Evolutionary conservation across 805 yeast genomes (phyloP), one percentile per base, ranked within the genome.

Genomic region (Candida hungchunana): DNA sequence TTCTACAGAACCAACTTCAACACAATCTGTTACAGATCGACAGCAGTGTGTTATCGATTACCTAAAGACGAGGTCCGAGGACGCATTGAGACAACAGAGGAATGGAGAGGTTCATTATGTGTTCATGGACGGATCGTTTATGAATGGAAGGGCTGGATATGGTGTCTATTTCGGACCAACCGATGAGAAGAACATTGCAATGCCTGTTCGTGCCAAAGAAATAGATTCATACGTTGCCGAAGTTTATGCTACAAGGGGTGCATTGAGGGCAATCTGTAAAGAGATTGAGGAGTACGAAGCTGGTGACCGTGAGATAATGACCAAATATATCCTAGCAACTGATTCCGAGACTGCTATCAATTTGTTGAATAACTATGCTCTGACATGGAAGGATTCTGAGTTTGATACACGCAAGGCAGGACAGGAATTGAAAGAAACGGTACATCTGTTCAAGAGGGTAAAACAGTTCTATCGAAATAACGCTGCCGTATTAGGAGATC

Each of bases 181-280:
- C 23, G 82, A 79, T 48, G 40, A 66, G 2, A 57, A 82, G 29
- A 83, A 82, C 53, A 60, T 66, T 8, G 64, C 80, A 0, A 75
- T 66, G 5, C 74, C 80, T 0, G 62, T 86, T 18, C 67, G 64
- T 2, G 56, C 54, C 3, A 12, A 18, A 3, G 51, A 50, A 4
- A 87, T 79, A 22, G 85, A 95, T 1, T 88, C 87, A 48, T 88
- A 84, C 46, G 61, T 85, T 26, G 93, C 95, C 1, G 97, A 89
- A 58, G 68, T 88, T 9, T 56, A 63, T 11, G 96, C 95, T 0
- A 67, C 83, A 14, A 52, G 60, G 5, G 65, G 64, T 22, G 94
- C 93, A 0, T 52, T 83, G 39, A 53, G 55, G 6, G 46, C 51
- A 6, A 66, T 79, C 13, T 31, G 44, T 1, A 18, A 40, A 2